Percentiles rank a stretch among this genome's conserved stretches.
These are phyloP conservation scores for Cymodocea nodosa DNA, from an alignment of 116 monocot species.

Conservation along the genomic window DNA sequence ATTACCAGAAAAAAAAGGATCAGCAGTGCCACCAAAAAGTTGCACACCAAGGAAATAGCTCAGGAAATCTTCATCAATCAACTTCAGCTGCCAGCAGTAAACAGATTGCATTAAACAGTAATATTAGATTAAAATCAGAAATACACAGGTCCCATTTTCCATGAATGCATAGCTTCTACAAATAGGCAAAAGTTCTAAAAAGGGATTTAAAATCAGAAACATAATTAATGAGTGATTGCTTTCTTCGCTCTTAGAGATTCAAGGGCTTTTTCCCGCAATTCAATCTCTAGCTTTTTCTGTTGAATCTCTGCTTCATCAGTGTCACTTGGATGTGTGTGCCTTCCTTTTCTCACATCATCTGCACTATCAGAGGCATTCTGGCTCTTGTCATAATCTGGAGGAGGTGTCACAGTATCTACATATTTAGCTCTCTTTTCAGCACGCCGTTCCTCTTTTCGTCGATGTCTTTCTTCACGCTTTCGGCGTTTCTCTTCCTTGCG, in stretches of 20 bases:
- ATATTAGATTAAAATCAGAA: conserved; percentile 13
- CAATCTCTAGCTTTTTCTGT: conserved; percentile 82
- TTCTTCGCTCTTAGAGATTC: conserved; percentile 83
- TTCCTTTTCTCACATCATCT: conserved; percentile 15
- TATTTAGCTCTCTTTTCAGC: conserved; percentile 40
- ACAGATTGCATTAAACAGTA: conserved; percentile 31
- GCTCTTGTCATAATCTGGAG: conserved; percentile 38
- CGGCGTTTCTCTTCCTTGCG: conserved; percentile 64
- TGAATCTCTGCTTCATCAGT: conserved; percentile 36
- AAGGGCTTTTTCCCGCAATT: conserved; percentile 82
- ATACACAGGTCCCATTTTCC: not conserved
- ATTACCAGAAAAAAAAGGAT: conserved; percentile 28
- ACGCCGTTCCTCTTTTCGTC: conserved; percentile 41
- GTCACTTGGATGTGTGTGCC: conserved; percentile 14
- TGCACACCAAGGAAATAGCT: conserved; percentile 27
- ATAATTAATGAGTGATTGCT: conserved; percentile 40
- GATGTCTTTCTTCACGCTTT: conserved; percentile 73
- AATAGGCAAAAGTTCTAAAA: conserved; percentile 2
- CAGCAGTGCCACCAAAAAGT: conserved; percentile 19
- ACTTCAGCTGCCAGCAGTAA: conserved; percentile 50
- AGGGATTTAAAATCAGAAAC: conserved; percentile 4
- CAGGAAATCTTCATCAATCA: conserved; percentile 28
- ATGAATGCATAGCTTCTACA: not conserved
- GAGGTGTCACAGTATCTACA: conserved; percentile 18
- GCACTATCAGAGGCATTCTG: conserved; percentile 18